These are phyloP conservation scores for Trichocladium uniseriatum DNA, from an alignment of 495 filamentous ascomycete genomes.

Conservation along the genomic window DNA sequence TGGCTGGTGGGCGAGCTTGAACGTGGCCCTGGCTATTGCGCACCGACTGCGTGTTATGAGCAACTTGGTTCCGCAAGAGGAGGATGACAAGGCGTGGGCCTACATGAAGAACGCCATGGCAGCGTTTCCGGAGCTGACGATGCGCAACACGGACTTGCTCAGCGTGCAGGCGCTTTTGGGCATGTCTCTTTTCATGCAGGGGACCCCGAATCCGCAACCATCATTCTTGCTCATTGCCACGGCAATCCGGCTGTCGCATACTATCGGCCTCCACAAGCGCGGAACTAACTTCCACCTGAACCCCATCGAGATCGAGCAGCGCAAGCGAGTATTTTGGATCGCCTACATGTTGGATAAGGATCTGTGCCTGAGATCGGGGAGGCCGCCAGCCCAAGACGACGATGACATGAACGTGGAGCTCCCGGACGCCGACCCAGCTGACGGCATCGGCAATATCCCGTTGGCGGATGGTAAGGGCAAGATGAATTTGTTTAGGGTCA, in stretches of 20 bases:
- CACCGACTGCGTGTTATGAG: constrained; percentile 92
- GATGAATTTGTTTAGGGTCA: constrained; percentile 83
- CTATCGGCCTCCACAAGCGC: constrained; percentile 88
- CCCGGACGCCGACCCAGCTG: constrained; percentile 79
- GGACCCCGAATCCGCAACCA: constrained; percentile 93
- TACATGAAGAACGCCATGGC: constrained; percentile 96
- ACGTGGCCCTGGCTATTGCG: constrained; percentile 84
- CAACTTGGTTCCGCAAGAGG: constrained; percentile 78
- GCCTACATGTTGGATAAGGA: constrained; percentile 95
- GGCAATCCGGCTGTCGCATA: constrained; percentile 84
- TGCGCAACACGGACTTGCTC: constrained; percentile 90
- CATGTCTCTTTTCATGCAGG: constrained; percentile 93
- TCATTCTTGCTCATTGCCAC: constrained; percentile 90
- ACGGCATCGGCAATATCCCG: constrained; percentile 90
- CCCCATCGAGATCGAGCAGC: constrained; percentile 82
- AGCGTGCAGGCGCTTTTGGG: constrained; percentile 95
- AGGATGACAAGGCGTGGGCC: constrained; percentile 86
- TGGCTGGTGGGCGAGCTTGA: constrained; percentile 97
- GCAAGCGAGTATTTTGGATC: constrained; percentile 97
- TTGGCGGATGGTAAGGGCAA: constrained; percentile 83
- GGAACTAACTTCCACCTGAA: constrained; percentile 87
- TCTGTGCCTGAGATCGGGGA: constrained; percentile 82
- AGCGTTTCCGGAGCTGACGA: constrained; percentile 80
- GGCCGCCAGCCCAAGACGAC: constrained; percentile 91
- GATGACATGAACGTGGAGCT: constrained; percentile 98